Base-by-base conservation (phyloP, 2,329 filamentous ascomycete species). In the Fusarium udum region DNA sequence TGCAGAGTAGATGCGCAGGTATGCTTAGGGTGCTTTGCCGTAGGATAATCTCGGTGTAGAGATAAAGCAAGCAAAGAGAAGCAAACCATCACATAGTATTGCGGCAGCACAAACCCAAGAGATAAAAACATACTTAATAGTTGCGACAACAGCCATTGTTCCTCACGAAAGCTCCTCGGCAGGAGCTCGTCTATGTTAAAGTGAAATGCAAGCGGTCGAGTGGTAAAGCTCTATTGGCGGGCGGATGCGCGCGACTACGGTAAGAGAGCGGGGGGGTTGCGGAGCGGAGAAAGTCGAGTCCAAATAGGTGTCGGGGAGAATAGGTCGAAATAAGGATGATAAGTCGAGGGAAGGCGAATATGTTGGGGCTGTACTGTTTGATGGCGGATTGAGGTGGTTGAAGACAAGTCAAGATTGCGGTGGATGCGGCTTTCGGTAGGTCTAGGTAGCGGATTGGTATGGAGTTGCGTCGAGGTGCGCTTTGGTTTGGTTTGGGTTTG, bases 101-200 rank as follows among this genome's bases (percentile, higher is more conserved):
- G 36, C 46, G 60, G 71, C 64, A 59, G 51, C 53, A 67, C 70
- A 59, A 62, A 59, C 14, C 36, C 52, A 43, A 53, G 48, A 48
- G 59, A 67, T 64, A 69, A 71, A 71, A 71, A 81, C 88, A 80
- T 84, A 90, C 88, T 90, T 90, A 84, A 90, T 90, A 78, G 88
- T 90, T 85, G 88, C 88, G 83, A 90, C 88, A 79, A 89, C 88
- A 85, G 89, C 88, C 82, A 85, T 88, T 82, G 79, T 83, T 79
- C 77, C 78, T 80, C 78, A 78, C 75, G 77, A 77, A 74, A 74
- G 80, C 83, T 83, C 80, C 81, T 81, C 73, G 69, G 75, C 64
- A 79, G 82, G 83, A 83, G 82, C 79, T 78, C 67, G 78, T 73
- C 65, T 75, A 62, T 64, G 32, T 64, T 59, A 69, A 70, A 32